phyloP scores from a whole-genome alignment of 768 basidiomycete genomes.

The Hypsizygus marmoreus region DNA sequence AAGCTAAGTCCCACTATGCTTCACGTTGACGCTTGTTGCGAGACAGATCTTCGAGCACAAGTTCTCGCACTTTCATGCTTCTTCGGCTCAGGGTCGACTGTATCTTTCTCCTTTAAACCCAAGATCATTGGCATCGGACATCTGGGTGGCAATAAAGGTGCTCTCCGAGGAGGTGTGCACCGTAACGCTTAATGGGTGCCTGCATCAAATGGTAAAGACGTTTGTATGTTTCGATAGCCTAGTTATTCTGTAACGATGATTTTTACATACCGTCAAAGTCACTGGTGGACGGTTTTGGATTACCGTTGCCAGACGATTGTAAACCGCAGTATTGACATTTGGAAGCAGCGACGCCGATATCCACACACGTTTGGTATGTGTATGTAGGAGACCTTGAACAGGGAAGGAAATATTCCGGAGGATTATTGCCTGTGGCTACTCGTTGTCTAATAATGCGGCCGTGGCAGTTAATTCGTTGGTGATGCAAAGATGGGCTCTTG shows the following conservation, averaged over 20 bases:
- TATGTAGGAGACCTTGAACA: not conserved
- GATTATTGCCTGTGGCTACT: not conserved
- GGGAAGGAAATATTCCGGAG: not conserved
- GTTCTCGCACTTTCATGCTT: constrained; percentile 11
- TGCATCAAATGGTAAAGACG: too few relatives aligned
- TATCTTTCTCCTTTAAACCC: too few relatives aligned
- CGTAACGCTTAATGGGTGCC: too few relatives aligned
- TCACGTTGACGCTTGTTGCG: constrained; percentile 12
- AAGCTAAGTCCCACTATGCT: constrained; percentile 13
- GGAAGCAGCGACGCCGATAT: not conserved
- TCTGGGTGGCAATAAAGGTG: constrained; percentile 2
- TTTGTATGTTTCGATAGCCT: constrained; percentile 4
- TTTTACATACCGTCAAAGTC: too few relatives aligned
- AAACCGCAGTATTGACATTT: not conserved
- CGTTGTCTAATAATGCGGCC: too few relatives aligned
- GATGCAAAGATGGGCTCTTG: too few relatives aligned
- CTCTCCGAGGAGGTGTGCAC: constrained; percentile 15
- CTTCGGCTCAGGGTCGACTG: constrained; percentile 19
- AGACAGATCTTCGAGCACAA: constrained; percentile 6
- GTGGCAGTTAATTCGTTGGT: too few relatives aligned
- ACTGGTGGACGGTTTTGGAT: constrained; percentile 3
- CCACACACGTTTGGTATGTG: too few relatives aligned
- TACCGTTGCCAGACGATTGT: not conserved
- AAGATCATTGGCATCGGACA: constrained; percentile 1
- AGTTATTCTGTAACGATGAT: too few relatives aligned